A percentile compares a stretch with the other conserved stretches of the same genome.
These are phyloP conservation scores for Pythium sukuiense DNA, from an alignment of 352 stramenopile genomes.

Conservation along the genomic window DNA sequence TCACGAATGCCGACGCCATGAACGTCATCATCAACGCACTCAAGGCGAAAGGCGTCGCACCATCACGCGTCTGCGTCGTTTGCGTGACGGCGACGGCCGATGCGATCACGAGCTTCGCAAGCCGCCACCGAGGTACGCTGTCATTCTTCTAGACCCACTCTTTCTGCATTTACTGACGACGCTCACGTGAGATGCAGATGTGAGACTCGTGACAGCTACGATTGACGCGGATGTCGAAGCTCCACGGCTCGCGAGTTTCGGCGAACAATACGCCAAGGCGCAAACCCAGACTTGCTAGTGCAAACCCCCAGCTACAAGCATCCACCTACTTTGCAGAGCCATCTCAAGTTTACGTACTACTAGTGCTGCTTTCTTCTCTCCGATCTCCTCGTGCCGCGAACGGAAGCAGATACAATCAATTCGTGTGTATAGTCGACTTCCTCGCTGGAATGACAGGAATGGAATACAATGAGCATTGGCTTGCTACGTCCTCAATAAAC, in stretches of 20 bases:
- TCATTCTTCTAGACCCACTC: background rate
- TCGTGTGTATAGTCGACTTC: too few relatives aligned
- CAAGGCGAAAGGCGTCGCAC: constrained; percentile 5
- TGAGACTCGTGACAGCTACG: constrained; percentile 23
- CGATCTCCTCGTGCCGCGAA: too few relatives aligned
- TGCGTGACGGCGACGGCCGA: constrained; percentile 14
- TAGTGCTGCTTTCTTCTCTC: too few relatives aligned
- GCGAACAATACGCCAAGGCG: constrained; percentile 3
- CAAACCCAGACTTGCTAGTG: background rate
- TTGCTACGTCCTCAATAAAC: too few relatives aligned
- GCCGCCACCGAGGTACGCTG: constrained; percentile 13
- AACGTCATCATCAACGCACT: constrained; percentile 8
- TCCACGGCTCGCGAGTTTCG: constrained; percentile 17
- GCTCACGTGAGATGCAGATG: constrained; percentile 1
- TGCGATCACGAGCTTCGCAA: constrained; percentile 19
- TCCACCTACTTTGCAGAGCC: too few relatives aligned
- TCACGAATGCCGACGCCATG: constrained; percentile 6
- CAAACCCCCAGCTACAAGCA: too few relatives aligned
- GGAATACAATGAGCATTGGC: too few relatives aligned
- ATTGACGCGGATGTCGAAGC: constrained; percentile 21
- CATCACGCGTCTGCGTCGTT: constrained; percentile 16
- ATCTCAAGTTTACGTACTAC: too few relatives aligned
- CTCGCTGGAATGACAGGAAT: too few relatives aligned
- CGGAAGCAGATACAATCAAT: too few relatives aligned
- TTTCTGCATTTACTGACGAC: too few relatives aligned